These are phyloP conservation scores for Chimonanthus praecox DNA, from an alignment of 164 flowering plant species.

Conservation along the genomic window DNA sequence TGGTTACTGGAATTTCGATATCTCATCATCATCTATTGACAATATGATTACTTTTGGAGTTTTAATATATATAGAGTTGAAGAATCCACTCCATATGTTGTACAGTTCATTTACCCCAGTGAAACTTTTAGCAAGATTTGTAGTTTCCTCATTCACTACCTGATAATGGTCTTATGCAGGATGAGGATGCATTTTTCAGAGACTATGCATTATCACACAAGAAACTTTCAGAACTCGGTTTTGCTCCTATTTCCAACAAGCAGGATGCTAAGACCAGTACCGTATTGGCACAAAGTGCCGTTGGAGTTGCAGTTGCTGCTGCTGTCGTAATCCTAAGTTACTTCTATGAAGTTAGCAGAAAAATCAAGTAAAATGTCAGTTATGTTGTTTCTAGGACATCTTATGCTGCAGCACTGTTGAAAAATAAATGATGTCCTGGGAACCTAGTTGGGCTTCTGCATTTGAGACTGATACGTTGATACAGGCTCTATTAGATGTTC, in stretches of 20 bases:
- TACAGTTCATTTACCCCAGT: too few species aligned
- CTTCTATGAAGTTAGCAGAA: constrained; percentile 36
- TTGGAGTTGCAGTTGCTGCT: constrained; percentile 65
- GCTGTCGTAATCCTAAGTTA: constrained; percentile 56
- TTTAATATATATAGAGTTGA: too few species aligned
- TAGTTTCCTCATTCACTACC: background rate
- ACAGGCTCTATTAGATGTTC: too few species aligned
- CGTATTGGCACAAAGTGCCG: constrained; percentile 51
- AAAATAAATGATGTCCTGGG: too few species aligned
- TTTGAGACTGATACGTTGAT: too few species aligned
- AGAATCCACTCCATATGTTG: too few species aligned
- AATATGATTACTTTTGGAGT: too few species aligned
- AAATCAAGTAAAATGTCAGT: background rate
- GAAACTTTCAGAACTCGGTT: constrained; percentile 82
- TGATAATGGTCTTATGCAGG: background rate
- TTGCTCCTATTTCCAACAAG: constrained; percentile 33
- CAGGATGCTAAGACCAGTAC: constrained; percentile 17
- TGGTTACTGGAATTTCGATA: too few species aligned
- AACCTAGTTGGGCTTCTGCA: too few species aligned
- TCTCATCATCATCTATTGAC: too few species aligned
- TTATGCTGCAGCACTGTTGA: too few species aligned
- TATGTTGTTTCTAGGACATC: background rate
- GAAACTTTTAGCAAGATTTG: background rate
- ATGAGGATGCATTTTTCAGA: constrained; percentile 71
- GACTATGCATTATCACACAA: constrained; percentile 88